A percentile compares a stretch with the other conserved stretches of the same genome.
Evolutionary conservation across 495 filamentous ascomycete genomes (phyloP).

Genomic region (Astrothelium subdiscretum): DNA sequence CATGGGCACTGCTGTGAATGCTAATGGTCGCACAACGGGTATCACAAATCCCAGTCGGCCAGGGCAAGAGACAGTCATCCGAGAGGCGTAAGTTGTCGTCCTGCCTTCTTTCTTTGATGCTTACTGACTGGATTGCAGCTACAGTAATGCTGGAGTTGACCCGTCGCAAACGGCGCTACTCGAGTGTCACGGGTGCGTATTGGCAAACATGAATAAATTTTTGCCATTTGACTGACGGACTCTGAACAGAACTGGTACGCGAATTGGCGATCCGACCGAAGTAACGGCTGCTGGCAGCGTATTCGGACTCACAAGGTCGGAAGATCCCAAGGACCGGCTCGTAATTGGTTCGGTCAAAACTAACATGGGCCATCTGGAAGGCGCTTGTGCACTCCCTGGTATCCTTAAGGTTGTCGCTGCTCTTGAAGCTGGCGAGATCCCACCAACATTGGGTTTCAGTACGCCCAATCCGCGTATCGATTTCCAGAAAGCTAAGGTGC

Average conservation of each 20-base stretch:
- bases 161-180: constrained; percentile 8
- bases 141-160: constrained; percentile 10
- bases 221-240: no score
- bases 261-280: constrained; percentile 4
- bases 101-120: no score
- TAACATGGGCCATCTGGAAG: constrained; percentile 37
- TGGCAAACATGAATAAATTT: no score
- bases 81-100: no score
- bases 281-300: background rate
- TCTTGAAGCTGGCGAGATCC: constrained; percentile 44
- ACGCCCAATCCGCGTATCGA: constrained; percentile 34
- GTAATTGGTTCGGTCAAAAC: background rate
- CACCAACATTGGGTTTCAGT: constrained; percentile 32
- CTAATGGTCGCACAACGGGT: constrained; percentile 4
- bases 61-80: constrained; percentile 4
- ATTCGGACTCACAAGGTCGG: background rate
- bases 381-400: constrained; percentile 42
- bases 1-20: constrained; percentile 5
- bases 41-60: background rate
- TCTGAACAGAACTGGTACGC: constrained; percentile 9
- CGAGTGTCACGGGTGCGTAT: constrained; percentile 10
- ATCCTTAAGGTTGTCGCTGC: constrained; percentile 47
- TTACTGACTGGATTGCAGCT: no score
- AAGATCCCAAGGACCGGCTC: background rate
- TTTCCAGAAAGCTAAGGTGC: constrained; percentile 28